phyloP scores from a whole-genome alignment of 2,329 filamentous ascomycete species.

The Fusarium tanahbumbuense region DNA sequence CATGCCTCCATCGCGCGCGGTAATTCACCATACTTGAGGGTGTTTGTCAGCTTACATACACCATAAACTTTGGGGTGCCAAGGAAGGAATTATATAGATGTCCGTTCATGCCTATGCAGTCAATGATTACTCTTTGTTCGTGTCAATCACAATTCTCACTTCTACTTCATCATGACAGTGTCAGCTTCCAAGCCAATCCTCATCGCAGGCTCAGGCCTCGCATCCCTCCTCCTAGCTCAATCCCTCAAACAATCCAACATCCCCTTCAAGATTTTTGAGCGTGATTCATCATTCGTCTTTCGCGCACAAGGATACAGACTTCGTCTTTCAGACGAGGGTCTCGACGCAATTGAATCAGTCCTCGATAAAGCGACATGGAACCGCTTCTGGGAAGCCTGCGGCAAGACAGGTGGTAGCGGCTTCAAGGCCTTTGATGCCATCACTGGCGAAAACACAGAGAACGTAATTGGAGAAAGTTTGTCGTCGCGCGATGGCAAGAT shows the following conservation, averaged over 20 bases:
- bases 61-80: not conserved
- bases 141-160: not conserved
- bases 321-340: conserved; percentile 66
- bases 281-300: conserved; percentile 61
- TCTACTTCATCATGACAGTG: conserved; percentile 12
- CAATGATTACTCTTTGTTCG: not conserved
- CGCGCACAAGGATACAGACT: conserved; percentile 73
- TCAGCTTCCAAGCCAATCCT: conserved; percentile 51
- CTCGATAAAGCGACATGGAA: conserved; percentile 61
- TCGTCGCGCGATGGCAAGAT: conserved; percentile 67
- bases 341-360: conserved; percentile 70
- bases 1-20: not conserved
- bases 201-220: conserved; percentile 59
- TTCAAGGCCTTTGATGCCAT: conserved; percentile 63
- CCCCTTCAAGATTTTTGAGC: conserved; percentile 68
- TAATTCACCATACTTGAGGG: not conserved
- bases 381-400: conserved; percentile 69
- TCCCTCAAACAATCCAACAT: conserved; percentile 56
- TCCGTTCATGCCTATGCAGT: fast-evolving
- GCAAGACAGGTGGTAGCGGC: conserved; percentile 69
- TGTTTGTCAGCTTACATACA: not conserved
- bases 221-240: conserved; percentile 58
- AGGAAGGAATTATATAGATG: not conserved
- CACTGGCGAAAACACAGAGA: conserved; percentile 59
- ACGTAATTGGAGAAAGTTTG: conserved; percentile 51